phyloP scores from a whole-genome alignment of 805 yeast species.

The Saccharomycopsis guyanensis region DNA sequence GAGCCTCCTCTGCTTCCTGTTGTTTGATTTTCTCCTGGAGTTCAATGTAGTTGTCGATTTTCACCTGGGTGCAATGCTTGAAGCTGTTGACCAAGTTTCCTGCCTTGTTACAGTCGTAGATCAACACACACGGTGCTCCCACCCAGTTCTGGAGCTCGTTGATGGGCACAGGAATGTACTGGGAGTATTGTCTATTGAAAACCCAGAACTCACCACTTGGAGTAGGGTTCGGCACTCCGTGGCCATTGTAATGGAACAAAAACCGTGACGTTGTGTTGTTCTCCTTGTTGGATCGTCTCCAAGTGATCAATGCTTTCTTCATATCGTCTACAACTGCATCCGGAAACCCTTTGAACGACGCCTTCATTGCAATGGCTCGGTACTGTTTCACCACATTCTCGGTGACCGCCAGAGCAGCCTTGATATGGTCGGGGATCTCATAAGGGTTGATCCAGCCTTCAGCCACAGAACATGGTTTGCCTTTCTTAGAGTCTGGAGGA shows the following conservation, averaged over 20 bases:
- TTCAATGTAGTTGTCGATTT: conserved; percentile 79
- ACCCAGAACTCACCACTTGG: conserved; percentile 98
- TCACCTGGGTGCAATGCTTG: conserved; percentile 80
- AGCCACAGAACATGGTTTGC: conserved; percentile 77
- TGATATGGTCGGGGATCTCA: conserved; percentile 74
- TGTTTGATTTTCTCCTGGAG: conserved; percentile 36
- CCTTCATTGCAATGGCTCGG: conserved; percentile 78
- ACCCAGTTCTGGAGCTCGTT: conserved; percentile 95
- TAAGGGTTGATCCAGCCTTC: conserved; percentile 95
- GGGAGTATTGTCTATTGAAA: conserved; percentile 93
- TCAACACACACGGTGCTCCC: conserved; percentile 95
- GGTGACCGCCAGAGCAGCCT: conserved; percentile 87
- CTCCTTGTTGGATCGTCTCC: conserved; percentile 85
- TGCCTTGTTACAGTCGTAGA: conserved; percentile 90
- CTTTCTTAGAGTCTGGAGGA: conserved; percentile 88
- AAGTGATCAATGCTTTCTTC: conserved; percentile 80
- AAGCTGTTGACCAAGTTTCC: conserved; percentile 89
- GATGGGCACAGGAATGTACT: conserved; percentile 92
- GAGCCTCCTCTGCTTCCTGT: conserved; percentile 17
- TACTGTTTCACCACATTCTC: conserved; percentile 82
- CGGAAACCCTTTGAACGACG: conserved; percentile 81
- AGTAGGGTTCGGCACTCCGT: conserved; percentile 97
- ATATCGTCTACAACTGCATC: conserved; percentile 97
- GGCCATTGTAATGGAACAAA: conserved; percentile 93
- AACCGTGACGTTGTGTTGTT: conserved; percentile 38